Base-by-base conservation (phyloP, 805 yeast species). In the Saturnispora sekii region DNA sequence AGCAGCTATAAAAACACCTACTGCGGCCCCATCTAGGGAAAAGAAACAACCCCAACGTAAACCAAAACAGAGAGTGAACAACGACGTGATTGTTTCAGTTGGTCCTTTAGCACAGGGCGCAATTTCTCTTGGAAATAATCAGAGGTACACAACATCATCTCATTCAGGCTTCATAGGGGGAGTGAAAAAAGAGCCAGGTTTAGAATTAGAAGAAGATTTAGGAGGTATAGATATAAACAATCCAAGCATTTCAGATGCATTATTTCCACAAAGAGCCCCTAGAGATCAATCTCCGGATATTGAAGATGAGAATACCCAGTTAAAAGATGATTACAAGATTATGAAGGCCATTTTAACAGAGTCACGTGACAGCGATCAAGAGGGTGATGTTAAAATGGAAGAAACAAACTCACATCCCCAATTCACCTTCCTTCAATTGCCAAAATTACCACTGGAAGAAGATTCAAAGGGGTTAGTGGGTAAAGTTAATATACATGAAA, bases 51-150 rank as follows among this genome's bases (percentile, higher is more conserved):
- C n/a, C 11, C 6, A 28, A 32, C 34, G 32, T 12, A 37, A 37
- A 37, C n/a, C 40, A 7, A 26, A 37, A n/a, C 11, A 14, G 32
- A 38, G 34, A 14, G 52, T 63, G 68, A 58, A 66, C 67, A 35
- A 41, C 38, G 55, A 18, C 51, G 49, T 33, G 72, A 72, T 83
- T 32, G 81, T 84, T 6, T 72, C 83, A 2, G 68, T 84, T 1
- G 94, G 94, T 14, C 87, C 90, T 0, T 65, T 84, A 45, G 76
- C 89, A 6, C 71, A 81, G 32, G 88, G 87, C 10, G 68, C 74
- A 1, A 77, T 74, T 3, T 63, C 76, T 2, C 53, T 73, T 49
- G 72, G 72, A 4, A 54, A 53, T 15, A 17, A 32, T 12, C 32
- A 18, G 10, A 10, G 16, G 15, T 37, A 11, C 16, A 7, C 16